phyloP scores from a whole-genome alignment of 2,329 filamentous ascomycete species.

The Rhynchosporium secalis region DNA sequence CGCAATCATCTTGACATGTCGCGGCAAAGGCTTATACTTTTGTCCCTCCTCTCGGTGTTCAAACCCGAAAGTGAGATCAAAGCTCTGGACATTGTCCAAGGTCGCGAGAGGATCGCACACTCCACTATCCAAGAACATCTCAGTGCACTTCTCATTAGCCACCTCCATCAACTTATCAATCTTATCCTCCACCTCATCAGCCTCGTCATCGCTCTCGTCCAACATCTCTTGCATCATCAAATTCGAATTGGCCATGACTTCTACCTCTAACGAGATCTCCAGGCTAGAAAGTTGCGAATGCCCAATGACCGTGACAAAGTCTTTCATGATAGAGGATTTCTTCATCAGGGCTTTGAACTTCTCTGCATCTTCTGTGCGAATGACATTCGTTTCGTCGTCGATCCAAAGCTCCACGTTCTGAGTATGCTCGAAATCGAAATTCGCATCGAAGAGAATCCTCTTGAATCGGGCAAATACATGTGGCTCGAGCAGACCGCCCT shows the following conservation, averaged over 20 bases:
- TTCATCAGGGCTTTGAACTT: conserved; percentile 15
- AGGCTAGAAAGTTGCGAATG: conserved; percentile 19
- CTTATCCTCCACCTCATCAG: conserved; percentile 13
- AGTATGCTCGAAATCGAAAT: conserved; percentile 20
- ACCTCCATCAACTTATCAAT: conserved; percentile 20
- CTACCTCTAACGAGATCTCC: conserved; percentile 22
- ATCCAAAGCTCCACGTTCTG: conserved; percentile 22
- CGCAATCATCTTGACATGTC: conserved; percentile 18
- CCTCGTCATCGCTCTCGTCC: conserved; percentile 15
- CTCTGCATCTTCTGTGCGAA: conserved; percentile 1
- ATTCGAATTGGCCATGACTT: conserved; percentile 21
- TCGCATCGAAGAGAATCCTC: conserved; percentile 22
- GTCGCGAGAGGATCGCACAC: conserved; percentile 19
- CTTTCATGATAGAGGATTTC: conserved; percentile 20
- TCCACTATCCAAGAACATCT: conserved; percentile 25
- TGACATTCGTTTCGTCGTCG: conserved; percentile 19
- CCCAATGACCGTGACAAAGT: conserved; percentile 25
- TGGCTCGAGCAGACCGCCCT: conserved; percentile 24
- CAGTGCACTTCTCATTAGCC: conserved; percentile 22
- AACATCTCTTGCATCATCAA: conserved; percentile 15
- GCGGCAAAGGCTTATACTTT: conserved; percentile 19
- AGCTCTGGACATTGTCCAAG: conserved; percentile 21
- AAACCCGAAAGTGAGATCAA: conserved; percentile 20
- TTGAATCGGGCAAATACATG: conserved; percentile 29
- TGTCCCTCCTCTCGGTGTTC: conserved; percentile 14